Base-by-base conservation (phyloP, 1,139 yeast species). In the Arxiozyma slooffiae region DNA sequence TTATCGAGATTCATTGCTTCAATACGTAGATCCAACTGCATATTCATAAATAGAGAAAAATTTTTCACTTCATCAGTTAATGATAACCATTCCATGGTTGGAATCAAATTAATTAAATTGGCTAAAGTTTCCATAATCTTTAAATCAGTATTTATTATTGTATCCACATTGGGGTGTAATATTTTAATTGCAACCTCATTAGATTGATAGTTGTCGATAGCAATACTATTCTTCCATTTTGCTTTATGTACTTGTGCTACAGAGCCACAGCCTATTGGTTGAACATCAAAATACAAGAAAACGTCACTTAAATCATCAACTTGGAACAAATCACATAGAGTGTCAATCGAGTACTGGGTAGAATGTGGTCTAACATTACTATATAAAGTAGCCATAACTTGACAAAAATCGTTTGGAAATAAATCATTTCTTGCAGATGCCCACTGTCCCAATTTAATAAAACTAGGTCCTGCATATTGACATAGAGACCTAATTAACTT, bases 371-470 rank as follows among this genome's bases (percentile, higher is more conserved):
- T 79, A 16, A 92, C 90, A 63, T 87, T 81, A 16, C 96, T 86
- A 66, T 92, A 98, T 50, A 92, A 71, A 38, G 78, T 71, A 3
- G 88, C 79, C 60, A 92, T 70, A 62, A 86, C 92, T 23, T 78
- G 78, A 67, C 98, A 92, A 68, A 92, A 70, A 46, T 78, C 87
- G 49, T 72, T 73, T 2, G 96, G 85, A 68, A 92, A 90, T 41
- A 92, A 85, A 67, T 92, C 99, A 0, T 96, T 86, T 69, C 99
- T 78, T n/a, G 96, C 85, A 3, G 97, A 97, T 0, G 98, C 98
- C 99, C 99, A 92, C 72, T 92, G 99, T 4, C 97, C 98, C 55
- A 92, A 75, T 67, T 92, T 92, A 55, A 92, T 87, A 67, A 92
- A 92, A 7, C 96, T 84, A 1, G 98, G 96, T 1, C 98, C 98